A percentile compares a stretch with the other conserved stretches of the same genome.
Evolutionary conservation across 306 rosid species (phyloP).

Genomic region (Prunus campanulata): DNA sequence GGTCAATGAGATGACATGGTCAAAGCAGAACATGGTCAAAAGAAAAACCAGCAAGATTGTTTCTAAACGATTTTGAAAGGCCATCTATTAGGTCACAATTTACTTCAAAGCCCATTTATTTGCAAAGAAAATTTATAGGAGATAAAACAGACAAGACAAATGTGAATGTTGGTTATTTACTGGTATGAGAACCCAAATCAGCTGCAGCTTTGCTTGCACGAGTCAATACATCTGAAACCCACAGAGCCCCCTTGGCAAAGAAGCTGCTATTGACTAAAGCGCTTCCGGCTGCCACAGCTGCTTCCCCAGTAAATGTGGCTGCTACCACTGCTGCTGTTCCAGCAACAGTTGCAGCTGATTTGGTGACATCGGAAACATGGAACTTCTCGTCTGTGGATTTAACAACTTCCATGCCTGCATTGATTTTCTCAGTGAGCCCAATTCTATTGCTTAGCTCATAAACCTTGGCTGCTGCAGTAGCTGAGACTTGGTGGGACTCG

Average conservation of each 20-base stretch:
- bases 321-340: slow-evolving; percentile 81
- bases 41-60: too few relatives aligned
- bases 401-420: slow-evolving; percentile 64
- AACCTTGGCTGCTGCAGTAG: slow-evolving; percentile 73
- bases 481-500: slow-evolving; percentile 66
- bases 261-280: slow-evolving; percentile 75
- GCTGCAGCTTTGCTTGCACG: slow-evolving; percentile 73
- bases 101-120: background rate
- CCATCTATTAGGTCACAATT: background rate
- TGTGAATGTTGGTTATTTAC: slow-evolving; percentile 2
- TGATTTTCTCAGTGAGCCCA: slow-evolving; percentile 70
- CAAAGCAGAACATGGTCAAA: background rate
- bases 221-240: slow-evolving; percentile 53
- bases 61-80: background rate
- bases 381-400: slow-evolving; percentile 68
- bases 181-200: slow-evolving; percentile 44
- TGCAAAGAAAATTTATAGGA: background rate
- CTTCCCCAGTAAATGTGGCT: slow-evolving; percentile 66
- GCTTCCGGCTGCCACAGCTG: slow-evolving; percentile 66
- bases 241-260: slow-evolving; percentile 87
- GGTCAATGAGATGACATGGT: background rate
- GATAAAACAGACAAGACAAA: background rate
- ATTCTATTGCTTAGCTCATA: slow-evolving; percentile 62
- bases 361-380: slow-evolving; percentile 73
- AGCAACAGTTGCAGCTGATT: slow-evolving; percentile 63